These are phyloP conservation scores for Citrus glauca DNA, from an alignment of 345 rosid species.

Conservation along the genomic window DNA sequence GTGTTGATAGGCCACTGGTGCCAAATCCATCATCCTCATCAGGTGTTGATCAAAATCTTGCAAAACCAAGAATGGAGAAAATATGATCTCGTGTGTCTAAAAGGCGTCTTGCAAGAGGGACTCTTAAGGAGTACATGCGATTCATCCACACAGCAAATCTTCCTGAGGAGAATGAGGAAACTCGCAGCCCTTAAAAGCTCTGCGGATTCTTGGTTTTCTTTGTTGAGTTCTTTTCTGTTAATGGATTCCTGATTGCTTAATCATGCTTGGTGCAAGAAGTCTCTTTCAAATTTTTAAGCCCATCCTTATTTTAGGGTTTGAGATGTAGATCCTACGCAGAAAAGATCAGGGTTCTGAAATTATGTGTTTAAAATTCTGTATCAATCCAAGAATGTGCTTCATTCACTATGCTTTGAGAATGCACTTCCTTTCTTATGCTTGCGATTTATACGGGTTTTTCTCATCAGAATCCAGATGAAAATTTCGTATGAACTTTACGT, in stretches of 20 bases:
- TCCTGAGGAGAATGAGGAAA: background rate
- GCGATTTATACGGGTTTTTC: background rate
- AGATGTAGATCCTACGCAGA: background rate
- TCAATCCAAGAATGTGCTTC: background rate
- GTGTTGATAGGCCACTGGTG: conserved; percentile 13
- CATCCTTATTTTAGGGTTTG: background rate
- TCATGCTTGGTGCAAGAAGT: background rate
- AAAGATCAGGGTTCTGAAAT: background rate
- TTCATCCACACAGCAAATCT: conserved; percentile 2
- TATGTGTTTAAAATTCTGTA: background rate
- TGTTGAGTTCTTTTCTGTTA: background rate
- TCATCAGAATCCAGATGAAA: background rate
- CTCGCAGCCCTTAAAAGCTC: background rate
- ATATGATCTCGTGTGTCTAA: background rate
- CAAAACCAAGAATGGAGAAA: conserved; percentile 6
- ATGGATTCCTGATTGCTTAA: background rate
- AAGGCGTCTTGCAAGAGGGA: background rate
- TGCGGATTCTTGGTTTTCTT: background rate
- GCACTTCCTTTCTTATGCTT: background rate
- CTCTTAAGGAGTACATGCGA: background rate
- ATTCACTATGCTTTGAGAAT: background rate
- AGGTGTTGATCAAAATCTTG: background rate
- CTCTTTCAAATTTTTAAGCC: background rate
- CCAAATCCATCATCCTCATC: background rate
- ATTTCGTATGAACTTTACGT: too few relatives aligned